Evolutionary conservation across 805 yeast genomes (phyloP), one percentile per base, ranked within the genome.

Genomic region (Candida cerambycidarum): DNA sequence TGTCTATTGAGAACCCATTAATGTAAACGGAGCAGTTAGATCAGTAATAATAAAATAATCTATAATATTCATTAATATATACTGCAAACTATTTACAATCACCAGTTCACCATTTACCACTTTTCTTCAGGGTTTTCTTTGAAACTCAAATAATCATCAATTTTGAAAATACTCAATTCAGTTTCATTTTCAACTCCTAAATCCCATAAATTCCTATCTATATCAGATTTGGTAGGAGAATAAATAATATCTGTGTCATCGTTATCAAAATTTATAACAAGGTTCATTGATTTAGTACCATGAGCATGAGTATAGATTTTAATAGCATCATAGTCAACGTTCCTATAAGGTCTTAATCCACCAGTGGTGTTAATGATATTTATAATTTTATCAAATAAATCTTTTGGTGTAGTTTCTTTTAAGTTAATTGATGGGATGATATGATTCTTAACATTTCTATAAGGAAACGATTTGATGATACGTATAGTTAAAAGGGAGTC

Each of bases 261-360:
- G 55, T 90, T 82, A 19, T 88, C 96, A 60, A 93, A 77, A 60
- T 93, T 93, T 48, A 93, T 85, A 36, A 89, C 93, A 51, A 93
- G 72, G 58, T 93, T 89, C 80, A 89, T 85, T 2, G 97, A 87
- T 65, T 93, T 93, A 23, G 96, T 78, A 10, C 95, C 93, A 62
- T 92, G 98, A 0, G 99, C 98, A 58, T 89, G 89, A 21, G 96
- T 85, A 65, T 93, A 93, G 5, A 93, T 75, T 62, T 93, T 93
- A 43, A 92, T 61, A 0, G 90, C 72, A 57, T 92, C 86, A 49
- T 80, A 85, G 0, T 65, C 70, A 8, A 87, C 86, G 46, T 75
- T 85, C 56, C 97, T 75, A 62, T 81, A 90, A 1, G 98, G 96
- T 55, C 97, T 75, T 45, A 82, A 78, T 0, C 79, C 80, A 5